Base-by-base conservation (phyloP, 306 rosid species). In the Benincasa hispida region DNA sequence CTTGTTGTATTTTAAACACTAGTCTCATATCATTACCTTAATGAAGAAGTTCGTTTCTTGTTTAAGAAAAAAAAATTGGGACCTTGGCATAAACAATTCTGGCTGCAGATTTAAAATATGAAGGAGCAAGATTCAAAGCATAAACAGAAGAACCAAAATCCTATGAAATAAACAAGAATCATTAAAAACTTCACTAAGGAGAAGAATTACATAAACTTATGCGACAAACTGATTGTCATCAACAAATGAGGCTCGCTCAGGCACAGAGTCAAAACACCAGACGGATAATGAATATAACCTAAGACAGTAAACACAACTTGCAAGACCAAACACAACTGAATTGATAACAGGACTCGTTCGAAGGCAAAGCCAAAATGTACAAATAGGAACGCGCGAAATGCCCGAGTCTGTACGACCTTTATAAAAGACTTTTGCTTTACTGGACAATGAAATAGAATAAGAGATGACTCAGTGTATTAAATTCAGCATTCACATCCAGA, bases 401-500 rank as follows among this genome's bases (percentile, higher is more conserved):
- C 67, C 32, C 2, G 22, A 74, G 78, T 34, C 61, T 37, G 45
- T 75, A 47, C 47, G 54, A 60, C 73, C 60, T 50, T 60, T 45
- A 76, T 34, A 76, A 78, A 72, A 32, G 47, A 47, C 79, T 84
- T 88, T 78, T 84, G 86, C 73, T 82, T 65, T 58, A 81, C 85
- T 58, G 81, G 78, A 41, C 53, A 78, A 82, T 78, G 72, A 69
- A 90, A 85, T 45, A 34, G 54, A 77, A 66, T 37, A 22, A 22
- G 25, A 75, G n/a, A 54, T 10, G 39, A 12, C 82, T 79, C 79
- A 25, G 54, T 68, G 61, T 79, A 75, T 34, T 76, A 67, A 79
- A 53, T 83, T 91, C 83, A 94, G 88, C 99, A 94, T 76, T 92
- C 99, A 13, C 99, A 94, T 68, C 99, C 99, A 8, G 89, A 72